Conservation (phyloP, 1,139 yeast species). For the Taphrina betulina region DNA sequence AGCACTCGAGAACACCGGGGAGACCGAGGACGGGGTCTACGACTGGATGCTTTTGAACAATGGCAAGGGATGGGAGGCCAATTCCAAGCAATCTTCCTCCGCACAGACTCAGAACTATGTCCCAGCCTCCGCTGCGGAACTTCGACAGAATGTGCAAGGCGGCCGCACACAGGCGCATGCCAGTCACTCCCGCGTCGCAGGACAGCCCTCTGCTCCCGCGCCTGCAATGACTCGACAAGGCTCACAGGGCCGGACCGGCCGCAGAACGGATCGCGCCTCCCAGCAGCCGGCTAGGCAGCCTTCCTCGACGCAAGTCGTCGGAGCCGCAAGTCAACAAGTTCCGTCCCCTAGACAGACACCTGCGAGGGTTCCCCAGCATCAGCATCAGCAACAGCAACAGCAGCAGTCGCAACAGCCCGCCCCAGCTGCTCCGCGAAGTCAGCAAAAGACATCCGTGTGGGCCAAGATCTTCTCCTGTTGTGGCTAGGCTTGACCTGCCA, state of each 20-base stretch:
- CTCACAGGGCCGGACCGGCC: constrained; percentile 10
- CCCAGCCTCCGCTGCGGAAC: constrained; percentile 29
- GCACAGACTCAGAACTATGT: constrained; percentile 18
- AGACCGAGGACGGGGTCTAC: constrained; percentile 77
- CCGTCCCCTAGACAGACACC: too few relatives aligned
- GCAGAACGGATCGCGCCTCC: constrained; percentile 8
- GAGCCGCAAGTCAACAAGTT: neutral
- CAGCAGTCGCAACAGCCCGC: constrained; percentile 13
- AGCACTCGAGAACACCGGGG: constrained; percentile 68
- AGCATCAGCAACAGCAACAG: neutral
- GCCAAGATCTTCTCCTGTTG: constrained; percentile 14
- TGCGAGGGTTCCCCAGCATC: neutral
- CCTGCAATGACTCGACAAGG: constrained; percentile 20
- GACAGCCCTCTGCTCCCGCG: constrained; percentile 11
- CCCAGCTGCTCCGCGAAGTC: neutral
- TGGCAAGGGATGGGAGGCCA: constrained; percentile 88
- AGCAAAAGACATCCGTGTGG: constrained; percentile 7
- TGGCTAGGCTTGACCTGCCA: constrained; percentile 1
- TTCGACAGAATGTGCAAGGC: constrained; percentile 30
- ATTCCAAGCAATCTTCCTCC: constrained; percentile 47
- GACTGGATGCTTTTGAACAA: constrained; percentile 94
- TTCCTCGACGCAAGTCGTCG: neutral
- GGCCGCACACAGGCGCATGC: constrained; percentile 31
- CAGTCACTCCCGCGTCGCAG: constrained; percentile 6
- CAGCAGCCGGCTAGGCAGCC: constrained; percentile 1